Percentiles rank a stretch among this genome's conserved stretches.
Evolutionary conservation across 352 stramenopile species (phyloP).

Genomic region (Phytophthora litchii): DNA sequence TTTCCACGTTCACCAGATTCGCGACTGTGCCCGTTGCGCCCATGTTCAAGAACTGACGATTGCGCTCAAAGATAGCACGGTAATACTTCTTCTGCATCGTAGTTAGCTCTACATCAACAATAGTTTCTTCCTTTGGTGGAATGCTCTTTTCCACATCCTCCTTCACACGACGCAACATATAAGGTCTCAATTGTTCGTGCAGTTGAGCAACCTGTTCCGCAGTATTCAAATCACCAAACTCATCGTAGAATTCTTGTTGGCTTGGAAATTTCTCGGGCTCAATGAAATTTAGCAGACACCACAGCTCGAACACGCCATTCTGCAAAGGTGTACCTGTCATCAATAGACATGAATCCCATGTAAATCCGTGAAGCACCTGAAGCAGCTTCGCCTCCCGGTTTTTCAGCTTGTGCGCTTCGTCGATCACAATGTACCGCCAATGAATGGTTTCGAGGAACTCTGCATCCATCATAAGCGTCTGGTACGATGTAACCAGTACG

Average conservation of each 20-base stretch:
- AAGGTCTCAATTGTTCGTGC: conserved; percentile 97
- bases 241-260: conserved; percentile 95
- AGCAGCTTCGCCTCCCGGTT: conserved; percentile 96
- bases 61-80: conserved; percentile 99
- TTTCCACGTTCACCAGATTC: conserved; percentile 99
- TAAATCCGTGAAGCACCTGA: conserved; percentile 87
- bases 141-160: conserved; percentile 99
- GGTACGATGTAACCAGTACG: conserved; percentile 98
- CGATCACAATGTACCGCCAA: conserved; percentile 98
- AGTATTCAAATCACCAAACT: conserved; percentile 97
- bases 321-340: conserved; percentile 98
- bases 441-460: conserved; percentile 92
- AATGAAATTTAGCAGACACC: conserved; percentile 99
- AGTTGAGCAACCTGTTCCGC: conserved; percentile 96
- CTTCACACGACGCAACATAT: conserved; percentile 99
- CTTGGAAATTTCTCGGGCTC: conserved; percentile 95
- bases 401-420: conserved; percentile 99
- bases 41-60: conserved; percentile 92
- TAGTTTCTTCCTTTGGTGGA: conserved; percentile 98
- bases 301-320: conserved; percentile 99
- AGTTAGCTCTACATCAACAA: conserved; percentile 99
- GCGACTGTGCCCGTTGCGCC: conserved; percentile 89
- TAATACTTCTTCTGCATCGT: conserved; percentile 98
- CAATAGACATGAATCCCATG: conserved; percentile 92
- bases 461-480: conserved; percentile 95